A percentile compares a stretch with the other conserved stretches of the same genome.
Evolutionary conservation across 306 rosid genomes (phyloP).

Genomic region (Glycine tomentella): DNA sequence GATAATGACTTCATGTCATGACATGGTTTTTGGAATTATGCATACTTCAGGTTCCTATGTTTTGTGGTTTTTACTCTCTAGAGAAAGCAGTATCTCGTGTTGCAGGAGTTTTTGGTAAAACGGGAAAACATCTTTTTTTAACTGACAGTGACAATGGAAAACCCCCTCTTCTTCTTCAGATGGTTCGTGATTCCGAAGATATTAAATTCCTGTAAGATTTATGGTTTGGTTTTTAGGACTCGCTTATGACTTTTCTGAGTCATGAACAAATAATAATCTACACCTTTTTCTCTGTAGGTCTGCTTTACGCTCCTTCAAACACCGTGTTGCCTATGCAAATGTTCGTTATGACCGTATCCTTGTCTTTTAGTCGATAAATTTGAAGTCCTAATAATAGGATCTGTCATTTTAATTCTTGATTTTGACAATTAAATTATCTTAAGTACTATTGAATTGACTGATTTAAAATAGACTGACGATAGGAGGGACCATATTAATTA

Average conservation of each 20-base stretch:
- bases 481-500: neutral
- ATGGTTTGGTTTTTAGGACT: constrained; percentile 24
- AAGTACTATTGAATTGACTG: no score
- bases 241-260: neutral
- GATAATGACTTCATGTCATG: constrained; percentile 38
- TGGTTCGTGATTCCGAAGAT: constrained; percentile 76
- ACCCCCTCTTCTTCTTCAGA: constrained; percentile 87
- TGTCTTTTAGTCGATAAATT: neutral
- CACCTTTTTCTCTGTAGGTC: constrained; percentile 63
- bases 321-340: constrained; percentile 85
- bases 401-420: no score
- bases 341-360: constrained; percentile 83
- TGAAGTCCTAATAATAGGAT: no score
- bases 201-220: constrained; percentile 74
- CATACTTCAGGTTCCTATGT: constrained; percentile 71
- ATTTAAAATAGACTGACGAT: no score
- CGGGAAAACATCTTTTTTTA: constrained; percentile 80
- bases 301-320: constrained; percentile 83
- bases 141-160: constrained; percentile 67
- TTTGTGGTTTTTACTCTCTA: constrained; percentile 69
- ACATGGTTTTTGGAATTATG: constrained; percentile 41
- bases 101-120: constrained; percentile 72
- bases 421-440: neutral
- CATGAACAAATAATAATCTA: constrained; percentile 5
- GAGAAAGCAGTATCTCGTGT: constrained; percentile 69